These are phyloP conservation scores for Medicago ruthenica DNA, from an alignment of 306 rosid genomes.

Conservation along the genomic window DNA sequence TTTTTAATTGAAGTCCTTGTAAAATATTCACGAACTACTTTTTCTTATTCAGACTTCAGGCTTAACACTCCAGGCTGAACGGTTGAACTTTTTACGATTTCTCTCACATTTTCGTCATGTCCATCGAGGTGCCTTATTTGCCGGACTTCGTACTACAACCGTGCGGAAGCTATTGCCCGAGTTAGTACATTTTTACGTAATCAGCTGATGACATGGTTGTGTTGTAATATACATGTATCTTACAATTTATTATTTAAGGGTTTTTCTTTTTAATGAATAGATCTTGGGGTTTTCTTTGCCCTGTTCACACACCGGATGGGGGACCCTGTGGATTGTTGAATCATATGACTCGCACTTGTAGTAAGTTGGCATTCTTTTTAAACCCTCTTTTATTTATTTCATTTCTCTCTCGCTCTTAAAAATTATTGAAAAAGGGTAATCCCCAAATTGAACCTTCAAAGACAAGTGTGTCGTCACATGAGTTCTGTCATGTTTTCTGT, in stretches of 20 bases:
- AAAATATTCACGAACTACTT: constrained; percentile 40
- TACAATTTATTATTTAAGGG: constrained; percentile 4
- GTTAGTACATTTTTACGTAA: constrained; percentile 55
- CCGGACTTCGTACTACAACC: constrained; percentile 94
- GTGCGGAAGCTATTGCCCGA: constrained; percentile 96
- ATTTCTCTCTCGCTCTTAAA: not conserved
- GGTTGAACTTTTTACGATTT: constrained; percentile 88
- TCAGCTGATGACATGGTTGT: constrained; percentile 1
- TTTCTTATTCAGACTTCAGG: constrained; percentile 77
- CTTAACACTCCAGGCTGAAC: constrained; percentile 85
- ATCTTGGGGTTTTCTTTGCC: constrained; percentile 99
- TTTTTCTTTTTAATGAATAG: constrained; percentile 47
- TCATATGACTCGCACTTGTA: constrained; percentile 76
- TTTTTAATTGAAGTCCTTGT: constrained; percentile 13
- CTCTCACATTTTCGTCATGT: constrained; percentile 93
- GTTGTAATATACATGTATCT: constrained; percentile 4
- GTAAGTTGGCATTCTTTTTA: constrained; percentile 59
- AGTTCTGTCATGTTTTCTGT: constrained; percentile 4
- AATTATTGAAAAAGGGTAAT: not conserved
- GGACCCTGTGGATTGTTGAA: constrained; percentile 98
- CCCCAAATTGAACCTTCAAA: not conserved
- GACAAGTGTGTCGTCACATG: not conserved
- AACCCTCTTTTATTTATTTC: constrained; percentile 10
- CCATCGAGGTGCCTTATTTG: constrained; percentile 96
- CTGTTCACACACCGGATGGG: constrained; percentile 99